These are phyloP conservation scores for Gracilariopsis chorda DNA, from an alignment of 23 red algal genomes.

Conservation along the genomic window DNA sequence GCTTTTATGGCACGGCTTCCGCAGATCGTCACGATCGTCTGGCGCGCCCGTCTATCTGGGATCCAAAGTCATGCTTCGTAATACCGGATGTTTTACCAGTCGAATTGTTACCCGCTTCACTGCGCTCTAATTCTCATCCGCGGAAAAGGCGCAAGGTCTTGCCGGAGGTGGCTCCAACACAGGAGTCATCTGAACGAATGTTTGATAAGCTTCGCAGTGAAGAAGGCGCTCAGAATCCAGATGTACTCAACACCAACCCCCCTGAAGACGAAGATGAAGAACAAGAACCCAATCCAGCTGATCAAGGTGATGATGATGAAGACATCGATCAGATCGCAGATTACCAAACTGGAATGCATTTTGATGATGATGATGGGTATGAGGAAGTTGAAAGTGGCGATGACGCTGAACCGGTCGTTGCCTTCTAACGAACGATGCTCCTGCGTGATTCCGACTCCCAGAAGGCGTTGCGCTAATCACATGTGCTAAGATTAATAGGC, in stretches of 20 bases:
- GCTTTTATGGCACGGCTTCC: background rate
- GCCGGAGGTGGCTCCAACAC: background rate
- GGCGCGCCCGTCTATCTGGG: background rate
- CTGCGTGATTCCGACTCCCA: too few species aligned
- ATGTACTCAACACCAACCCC: background rate
- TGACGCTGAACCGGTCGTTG: slow-evolving; percentile 26
- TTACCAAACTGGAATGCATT: slow-evolving; percentile 32
- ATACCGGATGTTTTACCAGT: slow-evolving; percentile 7
- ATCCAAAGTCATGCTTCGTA: slow-evolving; percentile 4
- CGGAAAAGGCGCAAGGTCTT: background rate
- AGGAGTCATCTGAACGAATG: background rate
- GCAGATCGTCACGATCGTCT: background rate
- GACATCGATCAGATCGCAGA: slow-evolving; percentile 34
- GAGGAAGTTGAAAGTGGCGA: slow-evolving; percentile 61
- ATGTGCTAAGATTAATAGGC: too few species aligned
- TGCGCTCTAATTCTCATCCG: background rate
- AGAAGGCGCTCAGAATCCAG: background rate
- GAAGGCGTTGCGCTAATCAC: too few species aligned
- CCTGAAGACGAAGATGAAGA: slow-evolving; percentile 25
- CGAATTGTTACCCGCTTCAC: background rate
- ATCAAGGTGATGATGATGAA: slow-evolving; percentile 34
- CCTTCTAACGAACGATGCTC: too few species aligned
- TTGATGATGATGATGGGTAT: slow-evolving; percentile 63
- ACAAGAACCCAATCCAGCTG: background rate
- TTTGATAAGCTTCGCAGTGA: background rate